Evolutionary conservation across 2,329 filamentous ascomycete genomes (phyloP).

Genomic region (Microcyclosporella mali): DNA sequence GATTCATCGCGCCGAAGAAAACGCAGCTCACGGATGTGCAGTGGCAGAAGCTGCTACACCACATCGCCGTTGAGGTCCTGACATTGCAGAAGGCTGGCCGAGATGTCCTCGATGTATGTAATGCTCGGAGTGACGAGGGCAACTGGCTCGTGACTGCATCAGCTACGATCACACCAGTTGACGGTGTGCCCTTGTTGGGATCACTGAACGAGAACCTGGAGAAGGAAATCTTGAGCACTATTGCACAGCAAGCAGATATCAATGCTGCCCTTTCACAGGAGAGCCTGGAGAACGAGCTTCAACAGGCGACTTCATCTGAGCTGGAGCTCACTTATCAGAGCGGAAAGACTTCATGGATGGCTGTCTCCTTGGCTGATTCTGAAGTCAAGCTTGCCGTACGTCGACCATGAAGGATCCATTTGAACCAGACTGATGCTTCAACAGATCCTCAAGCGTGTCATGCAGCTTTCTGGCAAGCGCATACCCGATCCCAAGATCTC

Average conservation of each 20-base stretch:
- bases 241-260: no score
- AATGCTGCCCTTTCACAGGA: no score
- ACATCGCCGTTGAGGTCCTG: conserved; percentile 52
- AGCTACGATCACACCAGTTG: no score
- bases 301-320: no score
- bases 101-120: conserved; percentile 29
- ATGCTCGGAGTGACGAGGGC: conserved; percentile 43
- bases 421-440: neutral
- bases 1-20: conserved; percentile 36
- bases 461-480: conserved; percentile 71
- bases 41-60: conserved; percentile 43
- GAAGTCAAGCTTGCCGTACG: conserved; percentile 68
- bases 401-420: conserved; percentile 15
- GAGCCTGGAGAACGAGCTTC: no score
- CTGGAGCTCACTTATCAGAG: no score
- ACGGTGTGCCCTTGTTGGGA: no score
- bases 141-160: no score
- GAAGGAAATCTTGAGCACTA: no score
- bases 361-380: conserved; percentile 46
- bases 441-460: conserved; percentile 73
- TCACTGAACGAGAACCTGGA: no score
- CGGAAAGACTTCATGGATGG: neutral
- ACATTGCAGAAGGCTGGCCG: conserved; percentile 42
- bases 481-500: conserved; percentile 64
- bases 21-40: conserved; percentile 33